Evolutionary conservation across 2,329 filamentous ascomycete genomes (phyloP).

Genomic region (Elsinoe necatrix): DNA sequence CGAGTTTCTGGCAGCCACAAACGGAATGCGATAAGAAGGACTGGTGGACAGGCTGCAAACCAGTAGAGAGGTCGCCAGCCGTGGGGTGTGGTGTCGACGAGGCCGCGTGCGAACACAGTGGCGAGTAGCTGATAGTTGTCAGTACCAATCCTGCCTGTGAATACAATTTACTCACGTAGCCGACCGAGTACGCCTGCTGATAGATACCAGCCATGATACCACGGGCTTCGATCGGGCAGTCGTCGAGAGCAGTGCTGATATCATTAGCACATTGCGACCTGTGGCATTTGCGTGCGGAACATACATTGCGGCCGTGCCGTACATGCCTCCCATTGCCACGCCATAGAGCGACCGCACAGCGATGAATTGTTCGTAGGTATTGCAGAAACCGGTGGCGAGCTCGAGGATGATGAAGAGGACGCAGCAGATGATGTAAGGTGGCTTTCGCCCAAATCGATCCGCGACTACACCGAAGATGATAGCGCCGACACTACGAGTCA

Average conservation of each 20-base stretch:
- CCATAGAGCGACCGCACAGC: constrained; percentile 53
- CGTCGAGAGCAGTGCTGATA: constrained; percentile 51
- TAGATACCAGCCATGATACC: constrained; percentile 55
- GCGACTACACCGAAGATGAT: constrained; percentile 45
- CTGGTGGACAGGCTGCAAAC: constrained; percentile 75
- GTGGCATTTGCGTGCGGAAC: not conserved
- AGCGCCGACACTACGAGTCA: constrained; percentile 53
- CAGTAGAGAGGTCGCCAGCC: constrained; percentile 81
- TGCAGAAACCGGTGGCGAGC: constrained; percentile 51
- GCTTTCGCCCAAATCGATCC: constrained; percentile 29
- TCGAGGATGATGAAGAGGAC: constrained; percentile 53
- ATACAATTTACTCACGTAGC: constrained; percentile 51
- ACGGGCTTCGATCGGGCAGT: constrained; percentile 50
- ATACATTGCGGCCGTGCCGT: constrained; percentile 47
- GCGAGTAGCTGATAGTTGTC: constrained; percentile 10
- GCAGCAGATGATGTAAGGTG: constrained; percentile 53
- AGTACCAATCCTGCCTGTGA: constrained; percentile 23
- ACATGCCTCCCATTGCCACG: constrained; percentile 56
- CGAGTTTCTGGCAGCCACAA: constrained; percentile 71
- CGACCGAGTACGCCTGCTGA: constrained; percentile 57
- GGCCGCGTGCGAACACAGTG: constrained; percentile 38
- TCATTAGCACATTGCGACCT: not conserved
- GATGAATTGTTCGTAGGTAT: constrained; percentile 51
- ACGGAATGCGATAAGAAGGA: constrained; percentile 72
- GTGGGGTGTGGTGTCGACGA: constrained; percentile 68